Evolutionary conservation across 305 asterid species (phyloP), one percentile per base, ranked within the genome.

Genomic region (Fraxinus sp.): DNA sequence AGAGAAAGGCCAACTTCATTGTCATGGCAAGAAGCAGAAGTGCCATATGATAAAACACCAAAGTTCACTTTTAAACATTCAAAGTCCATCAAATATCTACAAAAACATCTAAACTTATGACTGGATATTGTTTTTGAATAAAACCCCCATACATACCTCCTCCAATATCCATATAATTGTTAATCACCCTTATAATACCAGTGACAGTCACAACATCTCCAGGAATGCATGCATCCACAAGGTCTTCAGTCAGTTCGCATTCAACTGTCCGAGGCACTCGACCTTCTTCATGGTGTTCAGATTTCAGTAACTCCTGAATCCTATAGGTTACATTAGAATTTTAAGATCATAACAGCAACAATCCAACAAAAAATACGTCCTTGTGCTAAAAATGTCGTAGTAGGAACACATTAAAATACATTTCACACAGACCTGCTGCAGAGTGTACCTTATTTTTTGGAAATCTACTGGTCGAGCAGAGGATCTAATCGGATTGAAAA

Each of bases 231-330:
- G 93, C 93, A 91, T 96, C 99, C 85, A 94, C 99, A 55, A 96
- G 93, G 89, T 96, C 98, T 88, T 92, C 97, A 73, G 95, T 91
- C 89, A 96, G 89, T 84, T 96, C 99, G 83, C 98, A 94, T 86
- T 96, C 99, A 87, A 96, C 98, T 26, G 98, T 94, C 79, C 99
- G 89, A 85, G 99, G 99, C 82, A 96, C 99, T 81, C 98, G 89
- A 78, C 94, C 76, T 71, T 71, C 76, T 33, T 71, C 73, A 74
- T 96, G 97, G 88, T 94, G 98, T 90, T 92, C 99, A 75, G 96
- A 92, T 83, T 90, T 94, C 85, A 94, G 91, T 84, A 92, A 90
- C 89, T 96, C 99, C 88, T 96, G 99, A 87, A 96, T 84, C 88
- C 99, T 96, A 86, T 83, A 80, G 70, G 77, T 84, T 35, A 77